Evolutionary conservation across 164 flowering plant species (phyloP), one percentile per base, ranked within the genome.

Genomic region (Umbellularia californica): DNA sequence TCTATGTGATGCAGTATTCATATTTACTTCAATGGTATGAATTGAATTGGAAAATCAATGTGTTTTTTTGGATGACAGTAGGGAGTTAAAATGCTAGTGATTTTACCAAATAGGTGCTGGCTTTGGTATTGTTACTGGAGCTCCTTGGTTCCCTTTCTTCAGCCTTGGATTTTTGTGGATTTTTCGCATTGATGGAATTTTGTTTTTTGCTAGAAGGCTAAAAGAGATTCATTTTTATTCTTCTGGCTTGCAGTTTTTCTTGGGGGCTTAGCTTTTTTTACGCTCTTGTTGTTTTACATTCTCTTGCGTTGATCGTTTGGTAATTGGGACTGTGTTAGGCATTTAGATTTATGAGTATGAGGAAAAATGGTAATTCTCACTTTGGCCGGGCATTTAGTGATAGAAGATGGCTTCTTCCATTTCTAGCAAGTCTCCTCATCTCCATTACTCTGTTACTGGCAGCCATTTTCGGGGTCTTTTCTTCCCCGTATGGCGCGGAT

Each of bases 341-440:
- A n/a, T 64, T 22, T 22, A 11, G 30, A 64, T 14, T 2, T 66
- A 35, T 19, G 47, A 67, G 78, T 72, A 85, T 87, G 89, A 90
- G 93, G 89, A 92, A 86, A 79, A 76, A 82, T 87, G 88, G 25
- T 2, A 81, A 81, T 80, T 71, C 76, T 60, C 92, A 91, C 70
- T 74, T 89, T 3, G 90, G 84, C 51, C 87, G 90, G 81, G 71
- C 82, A 10, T 92, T 89, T 73, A 85, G 88, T 83, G 95, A 92
- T 75, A 86, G 90, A 75, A 87, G 84, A 73, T 94, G 98, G 97
- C 80, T 84, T 69, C 76, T 91, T 65, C 98, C 96, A 20, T 91
- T 94, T 74, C 78, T 88, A 50, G 89, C 88, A 0, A 94, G 92
- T 79, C 82, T 91, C 83, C 81, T 91, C 11, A 86, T 91, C 9